These are phyloP conservation scores for Coemansia erecta DNA, from an alignment of 192 early-diverging fungal species.

Conservation along the genomic window DNA sequence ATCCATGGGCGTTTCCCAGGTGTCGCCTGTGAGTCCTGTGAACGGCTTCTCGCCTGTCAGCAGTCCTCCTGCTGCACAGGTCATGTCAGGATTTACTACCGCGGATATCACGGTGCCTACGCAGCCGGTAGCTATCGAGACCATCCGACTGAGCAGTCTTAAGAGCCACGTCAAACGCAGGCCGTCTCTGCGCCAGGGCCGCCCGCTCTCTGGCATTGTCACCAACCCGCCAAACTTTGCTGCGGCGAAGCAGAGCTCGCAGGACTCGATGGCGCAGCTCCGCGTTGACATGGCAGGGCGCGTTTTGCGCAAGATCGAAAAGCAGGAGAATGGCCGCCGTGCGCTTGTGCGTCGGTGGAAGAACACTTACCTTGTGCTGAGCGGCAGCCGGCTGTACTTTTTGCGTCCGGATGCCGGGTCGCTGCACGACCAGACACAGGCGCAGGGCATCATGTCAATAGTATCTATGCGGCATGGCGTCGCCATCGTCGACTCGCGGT, in stretches of 20 bases:
- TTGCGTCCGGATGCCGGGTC: constrained; percentile 58
- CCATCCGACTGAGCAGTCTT: constrained; percentile 43
- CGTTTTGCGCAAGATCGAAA: constrained; percentile 71
- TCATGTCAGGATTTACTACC: constrained; percentile 19
- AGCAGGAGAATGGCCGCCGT: constrained; percentile 63
- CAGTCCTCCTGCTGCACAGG: constrained; percentile 1
- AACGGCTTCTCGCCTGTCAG: not conserved
- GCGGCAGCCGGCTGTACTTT: constrained; percentile 74
- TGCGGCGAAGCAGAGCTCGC: not conserved
- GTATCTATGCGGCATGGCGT: constrained; percentile 65
- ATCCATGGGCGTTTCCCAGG: not conserved
- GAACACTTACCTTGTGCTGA: constrained; percentile 71
- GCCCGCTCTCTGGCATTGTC: constrained; percentile 50
- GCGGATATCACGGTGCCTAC: constrained; percentile 21
- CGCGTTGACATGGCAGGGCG: constrained; percentile 68
- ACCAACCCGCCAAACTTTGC: constrained; percentile 7
- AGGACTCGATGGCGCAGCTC: constrained; percentile 29
- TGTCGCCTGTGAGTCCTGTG: constrained; percentile 22
- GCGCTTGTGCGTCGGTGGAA: constrained; percentile 68
- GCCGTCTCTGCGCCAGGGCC: constrained; percentile 40
- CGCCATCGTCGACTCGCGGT: constrained; percentile 64
- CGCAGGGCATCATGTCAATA: constrained; percentile 48
- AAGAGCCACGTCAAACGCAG: constrained; percentile 48
- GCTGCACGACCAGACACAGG: constrained; percentile 15
- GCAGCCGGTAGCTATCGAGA: constrained; percentile 35